Percentiles rank a stretch among this genome's conserved stretches.
Conservation (phyloP, 2,329 filamentous ascomycete genomes). For the Alternaria gansuensis region DNA sequence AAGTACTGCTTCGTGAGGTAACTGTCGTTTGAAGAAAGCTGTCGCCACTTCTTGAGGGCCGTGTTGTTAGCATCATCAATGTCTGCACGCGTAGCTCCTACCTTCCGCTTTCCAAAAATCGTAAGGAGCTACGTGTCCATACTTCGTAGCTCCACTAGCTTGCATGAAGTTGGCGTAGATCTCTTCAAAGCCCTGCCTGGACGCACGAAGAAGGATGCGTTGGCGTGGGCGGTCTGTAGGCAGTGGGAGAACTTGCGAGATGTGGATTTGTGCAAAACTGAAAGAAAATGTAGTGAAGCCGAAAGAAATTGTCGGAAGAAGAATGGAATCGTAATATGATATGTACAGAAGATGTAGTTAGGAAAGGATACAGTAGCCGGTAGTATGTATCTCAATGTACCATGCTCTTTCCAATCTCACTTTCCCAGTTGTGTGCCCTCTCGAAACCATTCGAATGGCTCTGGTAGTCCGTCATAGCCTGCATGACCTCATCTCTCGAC, state of each 20-base stretch:
- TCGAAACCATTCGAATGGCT: constrained; percentile 57
- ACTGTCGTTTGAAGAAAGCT: no score
- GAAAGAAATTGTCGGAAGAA: background rate
- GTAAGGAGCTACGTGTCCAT: background rate
- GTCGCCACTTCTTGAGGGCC: no score
- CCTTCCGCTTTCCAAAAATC: background rate
- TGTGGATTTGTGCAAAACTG: no score
- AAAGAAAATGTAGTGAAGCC: background rate
- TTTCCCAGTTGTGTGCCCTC: constrained; percentile 76
- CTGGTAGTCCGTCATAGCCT: constrained; percentile 52
- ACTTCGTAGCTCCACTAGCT: background rate
- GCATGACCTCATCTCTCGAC: constrained; percentile 49
- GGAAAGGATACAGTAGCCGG: background rate
- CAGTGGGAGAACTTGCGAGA: no score
- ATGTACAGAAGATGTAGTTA: background rate
- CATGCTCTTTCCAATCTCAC: constrained; percentile 68
- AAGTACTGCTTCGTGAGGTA: no score
- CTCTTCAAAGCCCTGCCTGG: background rate
- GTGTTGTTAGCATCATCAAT: no score
- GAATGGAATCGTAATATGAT: background rate
- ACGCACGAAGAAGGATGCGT: background rate
- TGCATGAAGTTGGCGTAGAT: background rate
- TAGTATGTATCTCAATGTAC: constrained; percentile 29
- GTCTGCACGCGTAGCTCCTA: no score
- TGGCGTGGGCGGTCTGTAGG: background rate